These are phyloP conservation scores for Kernera saxatilis DNA, from an alignment of 345 rosid species.

Conservation along the genomic window DNA sequence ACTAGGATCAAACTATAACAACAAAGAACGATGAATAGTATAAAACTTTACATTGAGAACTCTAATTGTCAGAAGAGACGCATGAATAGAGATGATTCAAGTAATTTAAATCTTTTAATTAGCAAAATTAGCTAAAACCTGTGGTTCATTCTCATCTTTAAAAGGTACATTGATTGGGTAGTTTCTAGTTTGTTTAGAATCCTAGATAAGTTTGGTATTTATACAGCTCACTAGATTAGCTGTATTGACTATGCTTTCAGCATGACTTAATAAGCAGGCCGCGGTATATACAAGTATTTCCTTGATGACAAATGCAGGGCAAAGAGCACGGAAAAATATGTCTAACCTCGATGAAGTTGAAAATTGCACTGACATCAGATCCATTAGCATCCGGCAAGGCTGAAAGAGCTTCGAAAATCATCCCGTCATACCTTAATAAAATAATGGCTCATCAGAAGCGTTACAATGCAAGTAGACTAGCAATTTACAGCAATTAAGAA, in stretches of 20 bases:
- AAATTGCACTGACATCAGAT: slow-evolving; percentile 50
- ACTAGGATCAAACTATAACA: neutral
- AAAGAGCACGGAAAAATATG: slow-evolving; percentile 9
- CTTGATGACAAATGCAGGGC: neutral
- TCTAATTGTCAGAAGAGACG: neutral
- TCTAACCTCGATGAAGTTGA: slow-evolving; percentile 60
- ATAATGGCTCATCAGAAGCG: slow-evolving; percentile 3
- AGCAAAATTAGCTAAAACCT: neutral
- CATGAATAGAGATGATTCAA: neutral
- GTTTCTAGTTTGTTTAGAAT: neutral
- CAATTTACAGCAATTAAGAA: neutral
- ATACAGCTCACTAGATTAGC: neutral
- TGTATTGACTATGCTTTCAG: neutral
- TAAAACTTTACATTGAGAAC: neutral
- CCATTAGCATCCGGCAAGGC: slow-evolving; percentile 45
- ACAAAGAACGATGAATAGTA: neutral
- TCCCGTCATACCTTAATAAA: slow-evolving; percentile 44
- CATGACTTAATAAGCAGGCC: neutral
- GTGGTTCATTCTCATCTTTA: neutral
- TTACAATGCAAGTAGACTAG: neutral
- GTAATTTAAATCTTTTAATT: neutral
- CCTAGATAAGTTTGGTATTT: neutral
- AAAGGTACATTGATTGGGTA: neutral
- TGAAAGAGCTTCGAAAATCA: slow-evolving; percentile 81
- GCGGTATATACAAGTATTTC: neutral